phyloP scores from a whole-genome alignment of 2,329 filamentous ascomycete genomes.

The Fusarium verrucosum region DNA sequence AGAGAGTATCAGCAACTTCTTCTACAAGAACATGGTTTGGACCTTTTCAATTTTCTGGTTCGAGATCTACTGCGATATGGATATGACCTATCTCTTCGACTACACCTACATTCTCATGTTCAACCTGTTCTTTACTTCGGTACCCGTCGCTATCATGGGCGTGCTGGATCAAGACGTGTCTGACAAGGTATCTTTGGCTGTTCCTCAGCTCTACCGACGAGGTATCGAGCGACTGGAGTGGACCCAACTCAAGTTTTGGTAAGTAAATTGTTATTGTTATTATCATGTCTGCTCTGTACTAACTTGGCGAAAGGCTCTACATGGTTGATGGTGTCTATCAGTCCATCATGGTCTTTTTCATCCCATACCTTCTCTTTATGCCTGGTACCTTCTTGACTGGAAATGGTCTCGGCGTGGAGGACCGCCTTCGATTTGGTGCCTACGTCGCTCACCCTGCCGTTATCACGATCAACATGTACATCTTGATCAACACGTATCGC shows the following conservation, averaged over 20 bases:
- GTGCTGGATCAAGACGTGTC: conserved; percentile 97
- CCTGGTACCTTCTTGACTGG: conserved; percentile 73
- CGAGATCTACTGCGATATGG: conserved; percentile 93
- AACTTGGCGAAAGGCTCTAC: conserved; percentile 71
- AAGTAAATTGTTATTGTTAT: conserved; percentile 49
- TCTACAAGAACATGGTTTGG: conserved; percentile 99
- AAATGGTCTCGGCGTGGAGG: conserved; percentile 79
- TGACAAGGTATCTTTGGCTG: conserved; percentile 90
- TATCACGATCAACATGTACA: conserved; percentile 90
- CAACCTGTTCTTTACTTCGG: conserved; percentile 95
- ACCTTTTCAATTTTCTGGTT: conserved; percentile 97
- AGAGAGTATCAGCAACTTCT: conserved; percentile 97
- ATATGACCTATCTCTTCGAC: conserved; percentile 96
- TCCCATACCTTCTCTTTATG: conserved; percentile 83
- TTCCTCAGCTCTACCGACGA: conserved; percentile 93
- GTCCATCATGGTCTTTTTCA: conserved; percentile 91
- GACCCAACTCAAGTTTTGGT: conserved; percentile 98
- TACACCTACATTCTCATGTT: conserved; percentile 98
- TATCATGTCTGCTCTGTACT: neutral
- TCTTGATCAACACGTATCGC: conserved; percentile 94
- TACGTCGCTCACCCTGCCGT: conserved; percentile 88
- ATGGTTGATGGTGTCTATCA: conserved; percentile 97
- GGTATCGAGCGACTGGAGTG: conserved; percentile 97
- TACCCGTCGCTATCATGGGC: conserved; percentile 95
- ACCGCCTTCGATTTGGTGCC: conserved; percentile 84